A percentile compares a stretch with the other conserved stretches of the same genome.
These are phyloP conservation scores for Debaryomyces tyrocola DNA, from an alignment of 805 yeast species.

Conservation along the genomic window DNA sequence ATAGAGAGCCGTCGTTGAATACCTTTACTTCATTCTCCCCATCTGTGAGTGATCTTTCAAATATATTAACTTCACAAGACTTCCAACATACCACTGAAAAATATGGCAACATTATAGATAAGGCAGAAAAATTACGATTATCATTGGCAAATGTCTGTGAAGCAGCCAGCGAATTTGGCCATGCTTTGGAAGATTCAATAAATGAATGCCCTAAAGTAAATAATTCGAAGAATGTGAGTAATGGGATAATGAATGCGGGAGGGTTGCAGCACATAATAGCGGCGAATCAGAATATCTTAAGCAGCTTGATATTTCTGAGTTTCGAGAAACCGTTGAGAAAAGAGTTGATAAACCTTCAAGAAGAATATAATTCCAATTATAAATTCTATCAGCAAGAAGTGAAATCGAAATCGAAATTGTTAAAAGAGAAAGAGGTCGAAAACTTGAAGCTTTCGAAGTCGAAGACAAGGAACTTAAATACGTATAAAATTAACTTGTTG, in stretches of 20 bases:
- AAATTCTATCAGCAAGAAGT: constrained; percentile 53
- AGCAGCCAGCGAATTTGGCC: constrained; percentile 72
- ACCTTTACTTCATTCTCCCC: constrained; percentile 49
- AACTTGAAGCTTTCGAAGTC: constrained; percentile 58
- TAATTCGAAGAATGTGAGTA: constrained; percentile 36
- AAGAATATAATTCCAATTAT: constrained; percentile 48
- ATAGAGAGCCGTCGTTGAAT: constrained; percentile 35
- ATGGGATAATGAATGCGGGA: constrained; percentile 68
- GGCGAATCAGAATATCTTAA: constrained; percentile 72
- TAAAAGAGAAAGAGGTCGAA: constrained; percentile 61
- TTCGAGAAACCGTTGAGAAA: constrained; percentile 54
- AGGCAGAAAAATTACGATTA: constrained; percentile 47
- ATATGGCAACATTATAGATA: constrained; percentile 46
- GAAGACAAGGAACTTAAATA: constrained; percentile 62
- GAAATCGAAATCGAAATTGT: constrained; percentile 48
- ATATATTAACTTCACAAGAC: constrained; percentile 60
- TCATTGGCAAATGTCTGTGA: constrained; percentile 49
- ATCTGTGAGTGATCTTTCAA: constrained; percentile 59
- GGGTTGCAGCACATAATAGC: constrained; percentile 77
- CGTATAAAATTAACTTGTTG: constrained; percentile 64
- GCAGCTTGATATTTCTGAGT: constrained; percentile 52
- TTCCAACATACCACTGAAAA: constrained; percentile 49
- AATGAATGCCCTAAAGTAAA: constrained; percentile 26
- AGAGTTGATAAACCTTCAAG: constrained; percentile 45
- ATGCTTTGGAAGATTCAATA: constrained; percentile 54